Conservation (phyloP, 2,329 filamentous ascomycete species). For the Colletotrichum sp. region DNA sequence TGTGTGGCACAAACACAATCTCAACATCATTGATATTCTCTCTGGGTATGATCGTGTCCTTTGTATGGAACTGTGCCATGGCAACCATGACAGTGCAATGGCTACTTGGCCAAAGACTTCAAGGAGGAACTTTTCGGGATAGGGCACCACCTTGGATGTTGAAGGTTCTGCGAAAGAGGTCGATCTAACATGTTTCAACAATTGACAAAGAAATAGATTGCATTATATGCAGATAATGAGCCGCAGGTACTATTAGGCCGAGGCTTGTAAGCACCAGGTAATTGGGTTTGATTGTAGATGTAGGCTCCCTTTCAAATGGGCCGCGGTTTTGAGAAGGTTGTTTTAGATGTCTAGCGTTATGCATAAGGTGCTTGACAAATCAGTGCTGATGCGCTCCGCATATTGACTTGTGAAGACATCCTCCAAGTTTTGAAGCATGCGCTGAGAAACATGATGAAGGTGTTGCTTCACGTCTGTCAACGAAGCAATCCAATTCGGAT, state of each 20-base stretch:
- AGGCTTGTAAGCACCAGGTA: neutral
- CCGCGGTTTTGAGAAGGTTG: rapidly evolving
- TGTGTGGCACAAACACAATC: constrained; percentile 3
- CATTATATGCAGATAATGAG: neutral
- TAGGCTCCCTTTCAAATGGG: neutral
- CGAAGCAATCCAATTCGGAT: neutral
- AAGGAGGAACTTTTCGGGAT: neutral
- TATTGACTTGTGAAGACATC: neutral
- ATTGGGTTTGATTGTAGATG: neutral
- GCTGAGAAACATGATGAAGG: neutral
- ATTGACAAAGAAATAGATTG: neutral
- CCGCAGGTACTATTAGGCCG: rapidly evolving
- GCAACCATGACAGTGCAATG: constrained; percentile 18
- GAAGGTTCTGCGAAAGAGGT: neutral
- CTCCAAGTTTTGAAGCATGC: neutral
- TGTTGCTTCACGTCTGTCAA: rapidly evolving
- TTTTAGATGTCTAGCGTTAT: no score
- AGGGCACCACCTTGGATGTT: constrained; percentile 16
- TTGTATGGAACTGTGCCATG: constrained; percentile 18
- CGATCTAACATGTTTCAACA: neutral
- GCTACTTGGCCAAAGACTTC: constrained; percentile 5
- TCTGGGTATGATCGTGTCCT: constrained; percentile 16
- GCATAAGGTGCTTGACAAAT: no score
- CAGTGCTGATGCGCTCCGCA: neutral
- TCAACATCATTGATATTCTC: constrained; percentile 10